A percentile compares a stretch with the other conserved stretches of the same genome.
phyloP scores from a whole-genome alignment of 129 eudicot genomes.

The Kitagawia praeruptora region DNA sequence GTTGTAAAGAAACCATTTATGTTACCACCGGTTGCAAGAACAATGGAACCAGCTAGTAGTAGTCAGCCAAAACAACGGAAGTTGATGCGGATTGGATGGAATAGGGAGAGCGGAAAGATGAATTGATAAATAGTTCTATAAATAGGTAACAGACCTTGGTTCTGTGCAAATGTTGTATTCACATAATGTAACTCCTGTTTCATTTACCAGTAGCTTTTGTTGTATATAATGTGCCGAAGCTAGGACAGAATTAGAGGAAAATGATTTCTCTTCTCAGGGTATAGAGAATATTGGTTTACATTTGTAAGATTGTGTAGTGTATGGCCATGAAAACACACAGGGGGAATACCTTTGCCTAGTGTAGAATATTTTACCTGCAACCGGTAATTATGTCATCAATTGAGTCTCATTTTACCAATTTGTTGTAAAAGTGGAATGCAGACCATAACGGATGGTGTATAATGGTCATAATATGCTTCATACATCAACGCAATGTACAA shows the following conservation, averaged over 20 bases:
- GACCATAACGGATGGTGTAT: not conserved
- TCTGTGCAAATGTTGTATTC: constrained; percentile 14
- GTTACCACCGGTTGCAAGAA: constrained; percentile 36
- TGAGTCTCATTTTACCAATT: not conserved
- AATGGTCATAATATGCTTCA: not conserved
- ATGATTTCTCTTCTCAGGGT: not conserved
- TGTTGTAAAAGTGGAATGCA: not conserved
- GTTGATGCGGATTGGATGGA: constrained; percentile 50
- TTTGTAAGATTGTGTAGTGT: constrained; percentile 33
- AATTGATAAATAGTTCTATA: constrained; percentile 18
- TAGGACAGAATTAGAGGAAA: constrained; percentile 9
- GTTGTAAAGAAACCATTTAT: constrained; percentile 41
- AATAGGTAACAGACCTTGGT: constrained; percentile 7
- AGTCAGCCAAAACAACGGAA: constrained; percentile 49
- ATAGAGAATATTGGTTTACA: constrained; percentile 7
- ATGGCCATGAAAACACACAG: constrained; percentile 18
- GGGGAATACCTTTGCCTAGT: constrained; percentile 19
- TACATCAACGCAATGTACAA: not conserved
- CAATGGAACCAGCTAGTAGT: constrained; percentile 31
- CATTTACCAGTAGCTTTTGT: constrained; percentile 20
- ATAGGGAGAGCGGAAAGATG: constrained; percentile 21
- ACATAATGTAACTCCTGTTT: not conserved
- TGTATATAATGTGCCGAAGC: constrained; percentile 34
- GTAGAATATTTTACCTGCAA: constrained; percentile 15
- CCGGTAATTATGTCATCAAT: not conserved